Percentiles rank a stretch among this genome's conserved stretches.
Conservation (phyloP, 352 stramenopile species). For the Phytophthora foliorum region DNA sequence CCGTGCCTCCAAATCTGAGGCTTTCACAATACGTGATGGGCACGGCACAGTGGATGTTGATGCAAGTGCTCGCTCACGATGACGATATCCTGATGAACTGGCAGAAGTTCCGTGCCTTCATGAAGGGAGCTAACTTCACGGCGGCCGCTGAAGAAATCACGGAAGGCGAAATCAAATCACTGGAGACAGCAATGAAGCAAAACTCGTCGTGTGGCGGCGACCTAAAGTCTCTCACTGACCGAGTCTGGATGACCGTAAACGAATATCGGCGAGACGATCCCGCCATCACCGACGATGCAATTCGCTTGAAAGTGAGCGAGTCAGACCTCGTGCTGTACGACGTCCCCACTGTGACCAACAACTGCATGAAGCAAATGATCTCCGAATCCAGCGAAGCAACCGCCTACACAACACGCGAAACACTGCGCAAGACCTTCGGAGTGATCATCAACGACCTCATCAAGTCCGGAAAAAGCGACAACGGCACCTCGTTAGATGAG, state of each 20-base stretch:
- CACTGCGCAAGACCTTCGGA: conserved; percentile 35
- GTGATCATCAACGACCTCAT: conserved; percentile 43
- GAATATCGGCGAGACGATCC: conserved; percentile 30
- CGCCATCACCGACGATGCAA: conserved; percentile 40
- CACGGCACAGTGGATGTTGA: conserved; percentile 35
- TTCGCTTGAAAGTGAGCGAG: conserved; percentile 47
- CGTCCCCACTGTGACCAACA: conserved; percentile 43
- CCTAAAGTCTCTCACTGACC: conserved; percentile 36
- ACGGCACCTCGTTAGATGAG: conserved; percentile 27
- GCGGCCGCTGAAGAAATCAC: conserved; percentile 35
- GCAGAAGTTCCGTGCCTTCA: conserved; percentile 28
- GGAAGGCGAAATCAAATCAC: conserved; percentile 31
- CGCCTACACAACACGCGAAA: conserved; percentile 35
- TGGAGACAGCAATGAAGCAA: conserved; percentile 42
- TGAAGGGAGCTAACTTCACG: conserved; percentile 40
- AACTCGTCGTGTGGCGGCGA: conserved; percentile 43
- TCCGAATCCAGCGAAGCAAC: conserved; percentile 26
- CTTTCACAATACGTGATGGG: conserved; percentile 27
- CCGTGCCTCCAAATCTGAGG: conserved; percentile 26
- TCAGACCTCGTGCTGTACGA: conserved; percentile 51
- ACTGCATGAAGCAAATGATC: conserved; percentile 47
- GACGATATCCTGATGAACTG: conserved; percentile 37
- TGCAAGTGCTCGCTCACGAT: conserved; percentile 32
- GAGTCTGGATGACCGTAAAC: conserved; percentile 34
- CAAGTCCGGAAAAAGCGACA: conserved; percentile 37